These are phyloP conservation scores for Myxozyma neglecta DNA, from an alignment of 805 yeast species.

Conservation along the genomic window DNA sequence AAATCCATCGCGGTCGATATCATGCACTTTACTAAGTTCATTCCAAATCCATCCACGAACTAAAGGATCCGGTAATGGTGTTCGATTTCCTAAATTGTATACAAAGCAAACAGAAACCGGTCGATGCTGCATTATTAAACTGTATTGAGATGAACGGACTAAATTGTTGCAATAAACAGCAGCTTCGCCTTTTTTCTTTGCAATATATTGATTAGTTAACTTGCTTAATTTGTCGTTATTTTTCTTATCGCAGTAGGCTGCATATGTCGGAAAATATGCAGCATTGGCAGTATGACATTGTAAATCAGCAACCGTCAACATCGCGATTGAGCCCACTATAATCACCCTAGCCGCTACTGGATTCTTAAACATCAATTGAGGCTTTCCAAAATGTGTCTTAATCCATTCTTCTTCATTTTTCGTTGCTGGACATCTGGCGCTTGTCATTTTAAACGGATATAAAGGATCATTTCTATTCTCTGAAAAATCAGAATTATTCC, in stretches of 20 bases:
- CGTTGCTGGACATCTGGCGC: not conserved
- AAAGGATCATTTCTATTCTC: not conserved
- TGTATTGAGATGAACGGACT: not conserved
- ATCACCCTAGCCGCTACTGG: not conserved
- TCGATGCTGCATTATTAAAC: not conserved
- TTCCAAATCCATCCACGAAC: conserved; percentile 4
- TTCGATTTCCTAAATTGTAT: not conserved
- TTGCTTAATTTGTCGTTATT: not conserved
- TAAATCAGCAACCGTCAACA: not conserved
- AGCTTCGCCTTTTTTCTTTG: not conserved
- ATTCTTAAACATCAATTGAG: not conserved
- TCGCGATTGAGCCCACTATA: not conserved
- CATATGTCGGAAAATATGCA: not conserved
- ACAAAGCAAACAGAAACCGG: not conserved
- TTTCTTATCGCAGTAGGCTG: not conserved
- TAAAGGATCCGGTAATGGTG: not conserved
- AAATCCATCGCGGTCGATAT: conserved; percentile 1
- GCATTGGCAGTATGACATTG: not conserved
- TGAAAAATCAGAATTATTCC: too few relatives aligned
- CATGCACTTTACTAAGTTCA: not conserved
- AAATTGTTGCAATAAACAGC: not conserved
- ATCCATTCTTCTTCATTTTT: not conserved
- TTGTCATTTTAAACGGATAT: not conserved
- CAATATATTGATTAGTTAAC: not conserved
- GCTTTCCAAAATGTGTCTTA: not conserved